Evolutionary conservation across 2,329 filamentous ascomycete genomes (phyloP).

Genomic region (Penicillium decumbens): DNA sequence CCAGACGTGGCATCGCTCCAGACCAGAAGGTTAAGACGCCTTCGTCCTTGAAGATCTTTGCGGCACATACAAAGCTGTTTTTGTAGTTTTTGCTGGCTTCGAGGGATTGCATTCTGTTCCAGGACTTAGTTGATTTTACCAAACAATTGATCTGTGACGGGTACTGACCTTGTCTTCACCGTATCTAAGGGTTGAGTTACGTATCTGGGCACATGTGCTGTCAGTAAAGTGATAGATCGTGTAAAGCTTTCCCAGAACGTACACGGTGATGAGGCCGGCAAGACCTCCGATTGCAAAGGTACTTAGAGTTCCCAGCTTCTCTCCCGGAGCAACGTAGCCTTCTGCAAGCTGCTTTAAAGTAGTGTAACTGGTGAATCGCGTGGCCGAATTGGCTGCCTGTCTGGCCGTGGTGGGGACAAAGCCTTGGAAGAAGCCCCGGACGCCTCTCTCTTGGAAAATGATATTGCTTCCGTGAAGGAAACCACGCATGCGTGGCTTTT

Average conservation of each 20-base stretch:
- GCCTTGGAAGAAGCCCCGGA: constrained; percentile 93
- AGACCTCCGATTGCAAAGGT: constrained; percentile 89
- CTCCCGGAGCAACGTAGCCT: constrained; percentile 85
- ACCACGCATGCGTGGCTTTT: constrained; percentile 79
- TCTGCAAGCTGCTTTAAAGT: constrained; percentile 85
- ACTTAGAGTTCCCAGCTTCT: constrained; percentile 81
- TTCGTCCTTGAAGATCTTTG: constrained; percentile 80
- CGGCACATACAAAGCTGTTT: constrained; percentile 79
- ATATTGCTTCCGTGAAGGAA: constrained; percentile 86
- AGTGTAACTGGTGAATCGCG: constrained; percentile 86
- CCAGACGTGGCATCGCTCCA: constrained; percentile 80
- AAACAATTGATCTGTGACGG: neutral
- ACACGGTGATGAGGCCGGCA: constrained; percentile 88
- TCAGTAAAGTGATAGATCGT: neutral
- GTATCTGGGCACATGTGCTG: constrained; percentile 35
- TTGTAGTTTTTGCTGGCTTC: constrained; percentile 76
- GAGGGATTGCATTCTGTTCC: constrained; percentile 81
- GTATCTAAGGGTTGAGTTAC: constrained; percentile 74
- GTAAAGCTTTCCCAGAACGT: constrained; percentile 7
- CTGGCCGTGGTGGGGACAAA: constrained; percentile 91
- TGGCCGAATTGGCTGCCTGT: constrained; percentile 90
- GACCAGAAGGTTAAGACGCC: constrained; percentile 90
- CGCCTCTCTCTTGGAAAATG: constrained; percentile 80
- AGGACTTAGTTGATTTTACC: constrained; percentile 11
- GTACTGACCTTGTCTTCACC: constrained; percentile 69